A percentile compares a stretch with the other conserved stretches of the same genome.
Conservation (phyloP, 192 early-diverging fungal species). For the Podila horticola region DNA sequence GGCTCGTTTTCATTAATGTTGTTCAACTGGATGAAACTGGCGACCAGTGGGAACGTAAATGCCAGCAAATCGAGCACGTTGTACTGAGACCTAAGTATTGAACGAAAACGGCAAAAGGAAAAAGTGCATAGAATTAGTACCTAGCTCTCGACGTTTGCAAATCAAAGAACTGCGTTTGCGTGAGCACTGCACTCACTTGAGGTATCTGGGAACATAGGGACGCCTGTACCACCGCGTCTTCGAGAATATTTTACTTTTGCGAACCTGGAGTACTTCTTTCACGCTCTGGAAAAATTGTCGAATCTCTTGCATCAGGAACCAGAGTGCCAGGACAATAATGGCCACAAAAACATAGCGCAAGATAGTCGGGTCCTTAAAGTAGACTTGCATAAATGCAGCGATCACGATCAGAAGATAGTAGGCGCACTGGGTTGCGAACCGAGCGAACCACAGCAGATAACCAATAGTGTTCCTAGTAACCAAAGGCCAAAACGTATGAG, state of each 20-base stretch:
- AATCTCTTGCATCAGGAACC: neutral
- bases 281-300: neutral
- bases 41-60: neutral
- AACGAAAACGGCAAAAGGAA: neutral
- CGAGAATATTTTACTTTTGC: neutral
- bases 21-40: neutral
- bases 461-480: neutral
- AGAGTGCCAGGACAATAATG: neutral
- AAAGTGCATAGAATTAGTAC: neutral
- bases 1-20: neutral
- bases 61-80: neutral
- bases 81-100: neutral
- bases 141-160: neutral
- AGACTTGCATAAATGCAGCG: slow-evolving; percentile 3
- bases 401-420: neutral
- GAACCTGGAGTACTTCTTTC: neutral
- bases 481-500: neutral
- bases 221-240: too few species aligned
- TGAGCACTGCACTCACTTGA: too few species aligned
- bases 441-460: neutral
- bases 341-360: neutral
- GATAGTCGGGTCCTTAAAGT: neutral
- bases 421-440: neutral
- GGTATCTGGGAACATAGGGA: too few species aligned
- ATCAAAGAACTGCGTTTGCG: too few species aligned